Conservation (phyloP, 2,329 filamentous ascomycete genomes). For the Emericellopsis atlantica region DNA sequence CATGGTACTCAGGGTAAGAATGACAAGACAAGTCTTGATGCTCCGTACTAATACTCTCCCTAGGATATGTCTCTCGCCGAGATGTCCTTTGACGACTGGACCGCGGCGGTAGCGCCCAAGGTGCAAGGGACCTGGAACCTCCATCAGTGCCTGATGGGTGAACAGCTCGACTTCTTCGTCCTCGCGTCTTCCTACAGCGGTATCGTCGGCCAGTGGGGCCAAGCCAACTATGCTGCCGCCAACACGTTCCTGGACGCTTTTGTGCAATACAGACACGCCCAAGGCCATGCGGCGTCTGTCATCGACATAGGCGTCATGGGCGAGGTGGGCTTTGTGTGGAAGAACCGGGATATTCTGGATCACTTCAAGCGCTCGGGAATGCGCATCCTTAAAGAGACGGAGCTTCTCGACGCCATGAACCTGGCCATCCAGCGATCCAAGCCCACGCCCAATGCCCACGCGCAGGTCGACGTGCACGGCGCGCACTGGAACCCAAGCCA, state of each 20-base stretch:
- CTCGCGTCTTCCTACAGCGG: constrained; percentile 13
- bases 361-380: no score
- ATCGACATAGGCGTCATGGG: background rate
- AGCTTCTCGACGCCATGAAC: no score
- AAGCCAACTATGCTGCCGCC: constrained; percentile 19
- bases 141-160: constrained; percentile 1
- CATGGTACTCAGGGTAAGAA: constrained; percentile 14
- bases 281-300: background rate
- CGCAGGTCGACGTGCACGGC: no score
- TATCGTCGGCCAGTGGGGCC: constrained; percentile 12
- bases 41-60: no score
- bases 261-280: constrained; percentile 9
- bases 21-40: no score
- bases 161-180: constrained; percentile 5
- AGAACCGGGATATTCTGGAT: background rate
- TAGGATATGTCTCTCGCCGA: constrained; percentile 9
- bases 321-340: background rate
- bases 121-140: constrained; percentile 17
- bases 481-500: no score
- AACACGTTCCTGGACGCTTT: constrained; percentile 21
- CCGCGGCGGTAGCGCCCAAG: constrained; percentile 13
- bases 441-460: no score
- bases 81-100: constrained; percentile 21
- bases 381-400: no score
- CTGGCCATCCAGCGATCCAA: no score